A percentile compares a stretch with the other conserved stretches of the same genome.
These are phyloP conservation scores for Cudoniella acicularis DNA, from an alignment of 495 filamentous ascomycete species.

Conservation along the genomic window DNA sequence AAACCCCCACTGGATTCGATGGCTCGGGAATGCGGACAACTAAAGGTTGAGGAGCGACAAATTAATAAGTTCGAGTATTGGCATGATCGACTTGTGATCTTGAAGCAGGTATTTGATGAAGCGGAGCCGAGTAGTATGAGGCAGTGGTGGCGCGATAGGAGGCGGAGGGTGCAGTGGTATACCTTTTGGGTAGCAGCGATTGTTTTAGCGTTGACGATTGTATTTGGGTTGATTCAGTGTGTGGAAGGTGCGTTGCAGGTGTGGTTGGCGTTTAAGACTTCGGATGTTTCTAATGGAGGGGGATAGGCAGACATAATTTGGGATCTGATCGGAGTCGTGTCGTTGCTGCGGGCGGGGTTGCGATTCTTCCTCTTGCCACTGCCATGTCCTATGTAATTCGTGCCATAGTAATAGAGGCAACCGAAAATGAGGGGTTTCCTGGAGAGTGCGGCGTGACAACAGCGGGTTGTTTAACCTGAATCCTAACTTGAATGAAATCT, in stretches of 20 bases:
- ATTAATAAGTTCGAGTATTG: slow-evolving; percentile 23
- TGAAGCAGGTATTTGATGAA: slow-evolving; percentile 22
- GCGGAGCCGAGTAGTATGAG: slow-evolving; percentile 15
- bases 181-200: slow-evolving; percentile 50
- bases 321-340: no score
- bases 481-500: no score
- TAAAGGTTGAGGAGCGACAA: background rate
- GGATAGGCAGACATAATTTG: no score
- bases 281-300: no score
- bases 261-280: no score
- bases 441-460: no score
- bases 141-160: slow-evolving; percentile 48
- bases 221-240: slow-evolving; percentile 47
- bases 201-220: slow-evolving; percentile 39
- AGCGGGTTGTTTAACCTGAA: no score
- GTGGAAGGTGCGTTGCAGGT: slow-evolving; percentile 42
- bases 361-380: no score
- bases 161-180: slow-evolving; percentile 50
- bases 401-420: no score
- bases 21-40: background rate
- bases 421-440: no score
- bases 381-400: no score
- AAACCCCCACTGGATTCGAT: background rate
- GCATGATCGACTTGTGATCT: slow-evolving; percentile 14
- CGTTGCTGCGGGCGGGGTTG: no score